Base-by-base conservation (phyloP, 192 early-diverging fungal species). In the Anaeromyces robustus region DNA sequence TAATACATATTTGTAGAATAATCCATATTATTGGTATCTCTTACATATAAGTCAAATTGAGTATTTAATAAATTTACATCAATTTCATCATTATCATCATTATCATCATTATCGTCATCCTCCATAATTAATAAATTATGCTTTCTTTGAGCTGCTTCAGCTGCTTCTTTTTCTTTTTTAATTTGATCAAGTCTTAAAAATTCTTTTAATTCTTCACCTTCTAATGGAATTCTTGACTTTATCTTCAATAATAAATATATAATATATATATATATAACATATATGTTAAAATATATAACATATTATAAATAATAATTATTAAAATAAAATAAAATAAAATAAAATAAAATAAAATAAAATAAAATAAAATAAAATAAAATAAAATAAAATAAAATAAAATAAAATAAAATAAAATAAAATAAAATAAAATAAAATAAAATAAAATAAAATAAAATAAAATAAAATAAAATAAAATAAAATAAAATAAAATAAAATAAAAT, bases 1-100 rank as follows among this genome's bases (percentile, higher is more conserved):
- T 52, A 32, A 77, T 80, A 52, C 41, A 79, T 82, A 81, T 31
- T 52, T 28, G 79, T 82, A 37, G 34, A 31, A 81, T 90, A 92
- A 34, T 92, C 91, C 34, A 89, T 90, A 68, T 89, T 88, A 18
- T 87, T 90, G 5, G 89, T 89, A 77, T 96, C 96, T 81, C 92
- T 90, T 79, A 97, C 90, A 81, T 96, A 94, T 31, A 97, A 88
- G 84, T 98, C 97, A 80, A 88, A 94, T 77, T 92, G 91, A 0
- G 85, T 84, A 79, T 84, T 83, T 77, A 85, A 85, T 82, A 87
- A 82, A 78, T 86, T 83, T 83, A 85, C 82, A 34, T 86, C 87
- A 80, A 86, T 79, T 31, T 86, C 87, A 30, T 89, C 85, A 30
- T 87, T 89, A 31, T 87, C 88, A 52, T 90, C 88, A 30, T 90